Evolutionary conservation across 2,329 filamentous ascomycete genomes (phyloP), one percentile per base, ranked within the genome.

Genomic region (Mycogone perniciosa): DNA sequence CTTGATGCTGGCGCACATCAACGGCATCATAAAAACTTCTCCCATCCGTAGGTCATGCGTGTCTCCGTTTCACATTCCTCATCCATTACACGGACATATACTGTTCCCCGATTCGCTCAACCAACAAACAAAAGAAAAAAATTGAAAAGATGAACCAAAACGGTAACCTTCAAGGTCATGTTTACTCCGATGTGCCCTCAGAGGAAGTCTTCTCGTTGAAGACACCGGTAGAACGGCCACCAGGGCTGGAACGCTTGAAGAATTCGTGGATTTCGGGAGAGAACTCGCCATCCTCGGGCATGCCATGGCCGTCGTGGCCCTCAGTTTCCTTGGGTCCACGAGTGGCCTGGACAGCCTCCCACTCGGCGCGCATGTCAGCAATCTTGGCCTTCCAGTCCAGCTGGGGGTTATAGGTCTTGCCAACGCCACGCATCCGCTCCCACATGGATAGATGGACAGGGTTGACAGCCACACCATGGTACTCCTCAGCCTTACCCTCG

Each of bases 391-490:
- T 80, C 73, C 86, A 89, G 75, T 97, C 92, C 46, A 84, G 73
- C 56, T 88, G 84, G 6, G 90, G 82, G 68, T 96, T 76, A 74
- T 96, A 97, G 65, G 80, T 67, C 76, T 93, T 95, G 68, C 85
- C 83, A 13, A 86, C 79, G 46, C 89, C 90, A 49, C 81, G 78
- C 56, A 88, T 69, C 55, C 89, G 85, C 77, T 97, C 92, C 86
- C 89, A 97, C 46, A 91, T 67, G 6, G 87, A 92, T 56, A 97
- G 74, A 65, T 97, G 92, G 67, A 86, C 81, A 44, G 89, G 86
- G 76, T 97, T 90, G 53, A 97, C 84, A 54, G 92, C 92, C 48
- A 96, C 85, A 58, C 92, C 92, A 71, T 96, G 91, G 75, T 97
- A 97, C 44, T 96, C 89, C 31, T 82, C 56, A 59, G 84, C 85